Conservation (phyloP, 139 green algal genomes). For the Coccomyxa sp. region DNA sequence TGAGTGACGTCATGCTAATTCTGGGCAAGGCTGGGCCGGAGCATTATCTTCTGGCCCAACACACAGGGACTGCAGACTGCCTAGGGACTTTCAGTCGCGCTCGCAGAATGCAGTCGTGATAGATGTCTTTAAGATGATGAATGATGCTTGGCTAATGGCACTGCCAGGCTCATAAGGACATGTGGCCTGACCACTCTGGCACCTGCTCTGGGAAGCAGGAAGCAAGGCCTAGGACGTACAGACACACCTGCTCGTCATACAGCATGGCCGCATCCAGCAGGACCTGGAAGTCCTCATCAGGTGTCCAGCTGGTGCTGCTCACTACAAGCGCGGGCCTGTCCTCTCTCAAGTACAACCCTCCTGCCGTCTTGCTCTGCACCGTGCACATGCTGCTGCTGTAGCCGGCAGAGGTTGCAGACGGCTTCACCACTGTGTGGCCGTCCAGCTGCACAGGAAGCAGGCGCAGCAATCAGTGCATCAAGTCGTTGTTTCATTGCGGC, state of each 20-base stretch:
- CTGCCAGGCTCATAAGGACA: too few relatives aligned
- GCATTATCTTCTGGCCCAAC: too few relatives aligned
- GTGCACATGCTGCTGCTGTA: conserved; percentile 22
- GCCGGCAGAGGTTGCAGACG: neutral
- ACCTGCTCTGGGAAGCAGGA: too few relatives aligned
- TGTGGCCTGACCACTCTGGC: too few relatives aligned
- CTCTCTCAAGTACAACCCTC: conserved; percentile 10
- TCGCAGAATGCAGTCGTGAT: too few relatives aligned
- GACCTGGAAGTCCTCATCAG: conserved; percentile 95
- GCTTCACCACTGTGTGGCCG: neutral
- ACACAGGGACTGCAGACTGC: too few relatives aligned
- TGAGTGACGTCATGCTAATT: too few relatives aligned
- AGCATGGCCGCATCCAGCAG: conserved; percentile 68
- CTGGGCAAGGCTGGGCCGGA: too few relatives aligned
- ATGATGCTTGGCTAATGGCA: too few relatives aligned
- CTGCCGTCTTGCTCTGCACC: neutral
- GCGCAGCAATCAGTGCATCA: neutral
- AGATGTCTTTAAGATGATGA: too few relatives aligned
- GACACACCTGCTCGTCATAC: conserved; percentile 31
- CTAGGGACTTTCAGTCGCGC: too few relatives aligned
- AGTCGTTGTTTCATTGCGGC: neutral
- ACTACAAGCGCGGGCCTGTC: conserved; percentile 81
- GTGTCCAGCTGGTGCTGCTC: conserved; percentile 95
- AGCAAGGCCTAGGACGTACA: too few relatives aligned
- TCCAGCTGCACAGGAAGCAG: neutral